Conservation (phyloP, 2,329 filamentous ascomycete species). For the Penicillium sp. region DNA sequence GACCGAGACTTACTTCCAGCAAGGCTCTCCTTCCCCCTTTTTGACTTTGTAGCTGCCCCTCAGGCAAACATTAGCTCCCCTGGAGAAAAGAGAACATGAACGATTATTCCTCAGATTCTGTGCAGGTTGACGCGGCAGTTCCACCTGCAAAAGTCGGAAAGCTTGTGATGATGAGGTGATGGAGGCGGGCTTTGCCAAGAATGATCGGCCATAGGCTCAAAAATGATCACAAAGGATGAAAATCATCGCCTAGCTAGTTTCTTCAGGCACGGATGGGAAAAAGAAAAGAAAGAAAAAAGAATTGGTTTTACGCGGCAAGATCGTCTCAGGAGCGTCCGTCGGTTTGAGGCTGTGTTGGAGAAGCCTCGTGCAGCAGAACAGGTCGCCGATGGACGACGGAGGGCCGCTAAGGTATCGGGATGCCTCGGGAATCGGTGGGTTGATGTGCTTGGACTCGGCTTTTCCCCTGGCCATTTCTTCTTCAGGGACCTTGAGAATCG, state of each 20-base stretch:
- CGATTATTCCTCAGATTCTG: neutral
- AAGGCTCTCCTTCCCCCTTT: slow-evolving; percentile 3
- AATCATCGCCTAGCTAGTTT: slow-evolving; percentile 3
- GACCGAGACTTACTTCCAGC: neutral
- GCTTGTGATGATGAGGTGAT: slow-evolving; percentile 10
- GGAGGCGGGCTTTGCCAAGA: slow-evolving; percentile 1
- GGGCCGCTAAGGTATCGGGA: neutral
- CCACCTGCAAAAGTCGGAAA: slow-evolving; percentile 1
- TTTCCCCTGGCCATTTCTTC: neutral
- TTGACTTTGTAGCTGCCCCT: neutral
- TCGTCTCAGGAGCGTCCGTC: slow-evolving; percentile 5
- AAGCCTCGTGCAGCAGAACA: neutral
- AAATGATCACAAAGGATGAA: slow-evolving; percentile 3
- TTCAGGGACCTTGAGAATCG: neutral
- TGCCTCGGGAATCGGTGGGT: slow-evolving; percentile 1
- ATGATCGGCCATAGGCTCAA: slow-evolving; percentile 6
- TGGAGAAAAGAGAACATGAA: neutral
- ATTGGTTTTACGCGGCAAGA: neutral
- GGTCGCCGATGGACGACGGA: neutral
- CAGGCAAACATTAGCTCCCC: neutral
- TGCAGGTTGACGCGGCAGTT: slow-evolving; percentile 1
- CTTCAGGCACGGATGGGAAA: neutral
- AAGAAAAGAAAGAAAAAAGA: neutral
- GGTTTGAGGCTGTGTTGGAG: slow-evolving; percentile 1
- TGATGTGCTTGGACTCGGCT: neutral